Evolutionary conservation across 208 protist genomes (phyloP).

Genomic region (Naegleria fowleri): DNA sequence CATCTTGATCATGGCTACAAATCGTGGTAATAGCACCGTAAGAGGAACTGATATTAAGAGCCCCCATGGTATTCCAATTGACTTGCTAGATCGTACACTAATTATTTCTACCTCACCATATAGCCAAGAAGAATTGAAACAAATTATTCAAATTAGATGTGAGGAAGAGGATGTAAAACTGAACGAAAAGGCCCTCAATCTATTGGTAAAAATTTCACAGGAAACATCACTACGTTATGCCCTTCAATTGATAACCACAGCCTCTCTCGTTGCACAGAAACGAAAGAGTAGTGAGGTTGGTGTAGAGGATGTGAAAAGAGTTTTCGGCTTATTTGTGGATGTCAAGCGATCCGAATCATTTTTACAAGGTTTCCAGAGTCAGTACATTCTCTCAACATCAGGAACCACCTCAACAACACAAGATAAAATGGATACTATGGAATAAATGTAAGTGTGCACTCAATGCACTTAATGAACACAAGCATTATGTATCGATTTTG

Average conservation of each 20-base stretch:
- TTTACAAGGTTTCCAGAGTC: conserved; percentile 47
- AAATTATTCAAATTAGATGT: conserved; percentile 93
- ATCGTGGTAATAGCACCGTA: conserved; percentile 95
- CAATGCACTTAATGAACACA: neutral
- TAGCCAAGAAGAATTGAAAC: conserved; percentile 81
- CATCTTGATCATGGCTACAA: conserved; percentile 98
- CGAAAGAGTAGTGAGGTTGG: conserved; percentile 83
- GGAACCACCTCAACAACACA: neutral
- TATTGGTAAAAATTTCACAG: conserved; percentile 89
- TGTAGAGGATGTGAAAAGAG: conserved; percentile 86
- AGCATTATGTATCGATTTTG: neutral
- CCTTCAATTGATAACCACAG: conserved; percentile 98
- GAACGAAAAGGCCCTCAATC: conserved; percentile 82
- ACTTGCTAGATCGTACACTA: conserved; percentile 95
- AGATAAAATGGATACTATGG: neutral
- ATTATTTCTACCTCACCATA: conserved; percentile 97
- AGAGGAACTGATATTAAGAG: conserved; percentile 94
- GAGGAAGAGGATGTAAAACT: conserved; percentile 99
- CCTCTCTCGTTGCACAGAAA: conserved; percentile 86
- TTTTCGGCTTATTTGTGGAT: conserved; percentile 79
- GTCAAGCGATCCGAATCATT: conserved; percentile 66
- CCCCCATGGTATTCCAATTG: conserved; percentile 97
- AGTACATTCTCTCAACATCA: neutral
- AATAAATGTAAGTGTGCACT: too few species aligned
- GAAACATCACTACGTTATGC: conserved; percentile 97